phyloP scores from a whole-genome alignment of 257 asterid species.

The Primulina eburnea region DNA sequence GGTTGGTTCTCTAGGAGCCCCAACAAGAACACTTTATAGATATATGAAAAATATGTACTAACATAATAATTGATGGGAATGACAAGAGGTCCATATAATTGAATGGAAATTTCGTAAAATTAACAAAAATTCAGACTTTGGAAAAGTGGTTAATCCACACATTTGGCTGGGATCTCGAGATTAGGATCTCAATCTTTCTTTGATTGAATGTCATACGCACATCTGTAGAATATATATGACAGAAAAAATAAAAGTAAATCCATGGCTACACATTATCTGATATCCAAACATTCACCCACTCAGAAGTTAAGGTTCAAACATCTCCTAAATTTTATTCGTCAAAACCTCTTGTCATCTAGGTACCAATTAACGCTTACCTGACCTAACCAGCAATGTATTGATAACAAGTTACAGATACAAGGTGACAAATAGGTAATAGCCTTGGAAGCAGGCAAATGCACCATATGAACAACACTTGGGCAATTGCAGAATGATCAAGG shows the following conservation, averaged over 20 bases:
- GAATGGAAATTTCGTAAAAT: neutral
- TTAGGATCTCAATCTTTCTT: too few relatives aligned
- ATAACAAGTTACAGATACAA: conserved; percentile 31
- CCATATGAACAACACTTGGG: conserved; percentile 26
- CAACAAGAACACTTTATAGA: too few relatives aligned
- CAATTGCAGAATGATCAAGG: conserved; percentile 37
- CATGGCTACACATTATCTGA: conserved; percentile 1
- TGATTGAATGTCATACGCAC: too few relatives aligned
- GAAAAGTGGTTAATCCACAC: too few relatives aligned
- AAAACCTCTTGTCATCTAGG: conserved; percentile 31
- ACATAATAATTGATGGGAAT: too few relatives aligned
- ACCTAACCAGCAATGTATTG: conserved; percentile 22
- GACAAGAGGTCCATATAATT: too few relatives aligned
- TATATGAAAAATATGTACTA: too few relatives aligned
- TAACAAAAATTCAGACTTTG: neutral
- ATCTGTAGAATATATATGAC: too few relatives aligned
- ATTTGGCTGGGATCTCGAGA: too few relatives aligned
- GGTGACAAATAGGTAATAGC: conserved; percentile 19
- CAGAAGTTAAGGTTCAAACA: conserved; percentile 14
- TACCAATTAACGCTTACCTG: conserved; percentile 11
- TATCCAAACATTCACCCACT: conserved; percentile 22
- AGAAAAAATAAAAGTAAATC: neutral
- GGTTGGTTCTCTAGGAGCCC: too few relatives aligned
- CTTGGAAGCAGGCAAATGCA: conserved; percentile 17
- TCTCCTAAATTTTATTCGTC: conserved; percentile 19